Evolutionary conservation across 306 rosid genomes (phyloP).

Genomic region (Pterocarpus macrocarpus): DNA sequence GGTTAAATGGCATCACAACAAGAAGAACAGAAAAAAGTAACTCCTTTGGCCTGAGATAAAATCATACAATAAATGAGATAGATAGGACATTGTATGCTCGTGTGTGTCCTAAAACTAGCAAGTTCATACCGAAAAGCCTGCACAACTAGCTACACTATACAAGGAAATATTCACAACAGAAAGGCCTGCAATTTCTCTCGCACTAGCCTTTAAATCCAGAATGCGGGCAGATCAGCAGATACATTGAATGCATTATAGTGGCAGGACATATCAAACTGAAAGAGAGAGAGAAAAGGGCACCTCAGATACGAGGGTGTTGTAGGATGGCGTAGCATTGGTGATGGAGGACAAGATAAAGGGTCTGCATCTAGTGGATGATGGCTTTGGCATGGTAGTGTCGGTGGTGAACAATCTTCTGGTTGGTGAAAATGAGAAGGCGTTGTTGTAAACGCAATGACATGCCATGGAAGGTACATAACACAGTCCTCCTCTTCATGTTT

Average conservation of each 20-base stretch:
- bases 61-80: neutral
- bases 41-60: constrained; percentile 9
- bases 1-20: neutral
- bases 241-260: constrained; percentile 18
- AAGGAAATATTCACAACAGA: constrained; percentile 1
- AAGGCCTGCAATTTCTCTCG: constrained; percentile 3
- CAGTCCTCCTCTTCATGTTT: constrained; percentile 64
- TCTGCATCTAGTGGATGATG: constrained; percentile 56
- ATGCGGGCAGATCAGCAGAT: constrained; percentile 22
- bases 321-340: constrained; percentile 61
- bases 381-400: constrained; percentile 44
- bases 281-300: constrained; percentile 36
- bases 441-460: constrained; percentile 66
- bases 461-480: constrained; percentile 93
- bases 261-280: neutral
- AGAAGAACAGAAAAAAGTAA: neutral
- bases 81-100: neutral
- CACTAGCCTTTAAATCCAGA: constrained; percentile 28
- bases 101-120: neutral
- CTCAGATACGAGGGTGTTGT: constrained; percentile 82
- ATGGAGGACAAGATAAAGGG: constrained; percentile 62
- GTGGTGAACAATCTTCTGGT: constrained; percentile 44
- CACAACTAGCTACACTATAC: constrained; percentile 11
- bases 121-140: constrained; percentile 28
- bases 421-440: constrained; percentile 65